phyloP scores from a whole-genome alignment of 768 basidiomycete species.

The Hortiboletus flavorubellus region DNA sequence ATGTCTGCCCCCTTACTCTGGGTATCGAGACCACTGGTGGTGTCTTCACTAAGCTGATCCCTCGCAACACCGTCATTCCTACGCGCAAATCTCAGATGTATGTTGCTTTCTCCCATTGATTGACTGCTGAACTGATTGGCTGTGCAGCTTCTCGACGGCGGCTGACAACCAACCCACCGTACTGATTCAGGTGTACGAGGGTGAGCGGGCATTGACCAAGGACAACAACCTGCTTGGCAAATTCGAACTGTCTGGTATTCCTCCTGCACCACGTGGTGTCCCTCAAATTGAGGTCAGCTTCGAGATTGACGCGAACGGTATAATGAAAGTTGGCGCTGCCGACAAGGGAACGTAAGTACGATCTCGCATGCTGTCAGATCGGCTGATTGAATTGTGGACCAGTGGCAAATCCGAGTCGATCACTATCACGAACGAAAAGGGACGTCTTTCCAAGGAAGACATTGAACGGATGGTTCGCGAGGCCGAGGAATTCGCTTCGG shows the following conservation, averaged over 20 bases:
- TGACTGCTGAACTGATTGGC: neutral
- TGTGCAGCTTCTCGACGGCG: slow-evolving; percentile 65
- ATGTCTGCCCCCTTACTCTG: slow-evolving; percentile 94
- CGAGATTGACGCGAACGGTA: slow-evolving; percentile 93
- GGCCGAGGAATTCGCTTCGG: slow-evolving; percentile 84
- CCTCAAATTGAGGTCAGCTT: slow-evolving; percentile 98
- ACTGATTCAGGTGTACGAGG: slow-evolving; percentile 96
- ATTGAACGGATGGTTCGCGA: slow-evolving; percentile 96
- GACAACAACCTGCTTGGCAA: slow-evolving; percentile 98
- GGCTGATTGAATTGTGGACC: neutral
- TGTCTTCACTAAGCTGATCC: slow-evolving; percentile 96
- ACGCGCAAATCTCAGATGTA: slow-evolving; percentile 95
- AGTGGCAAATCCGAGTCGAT: slow-evolving; percentile 86
- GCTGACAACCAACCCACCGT: slow-evolving; percentile 94
- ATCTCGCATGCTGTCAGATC: too few relatives aligned
- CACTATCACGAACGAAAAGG: slow-evolving; percentile 96
- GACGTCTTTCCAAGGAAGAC: slow-evolving; percentile 83
- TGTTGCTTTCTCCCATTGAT: slow-evolving; percentile 16
- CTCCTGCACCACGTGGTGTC: slow-evolving; percentile 93
- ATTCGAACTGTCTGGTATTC: slow-evolving; percentile 90
- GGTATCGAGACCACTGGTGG: slow-evolving; percentile 99
- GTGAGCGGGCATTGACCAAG: slow-evolving; percentile 95
- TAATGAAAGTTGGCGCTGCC: slow-evolving; percentile 88
- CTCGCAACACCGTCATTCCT: slow-evolving; percentile 97
- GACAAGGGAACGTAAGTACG: slow-evolving; percentile 87